Conservation (phyloP, 805 yeast species). For the Hanseniaspora thailandica region DNA sequence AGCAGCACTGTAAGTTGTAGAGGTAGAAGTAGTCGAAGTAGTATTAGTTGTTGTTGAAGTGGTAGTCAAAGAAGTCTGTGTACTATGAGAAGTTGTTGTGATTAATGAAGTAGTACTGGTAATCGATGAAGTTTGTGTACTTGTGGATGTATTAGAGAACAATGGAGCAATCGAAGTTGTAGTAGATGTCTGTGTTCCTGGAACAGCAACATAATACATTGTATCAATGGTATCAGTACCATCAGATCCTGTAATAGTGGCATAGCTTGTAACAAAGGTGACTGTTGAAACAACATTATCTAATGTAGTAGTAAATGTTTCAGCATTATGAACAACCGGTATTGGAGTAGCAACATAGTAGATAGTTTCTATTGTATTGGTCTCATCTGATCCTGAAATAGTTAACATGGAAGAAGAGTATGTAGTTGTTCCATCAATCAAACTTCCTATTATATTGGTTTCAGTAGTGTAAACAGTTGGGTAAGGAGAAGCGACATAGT, state of each 20-base stretch:
- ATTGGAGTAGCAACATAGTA: neutral
- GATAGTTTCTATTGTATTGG: slow-evolving; percentile 9
- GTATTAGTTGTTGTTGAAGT: too few species aligned
- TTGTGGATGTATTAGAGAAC: neutral
- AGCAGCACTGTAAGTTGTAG: neutral
- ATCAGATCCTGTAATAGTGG: slow-evolving; percentile 9
- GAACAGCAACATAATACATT: neutral
- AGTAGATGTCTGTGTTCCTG: neutral
- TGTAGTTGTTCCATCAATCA: neutral
- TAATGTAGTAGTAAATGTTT: neutral
- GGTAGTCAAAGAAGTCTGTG: too few species aligned
- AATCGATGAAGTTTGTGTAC: neutral
- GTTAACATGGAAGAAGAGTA: neutral
- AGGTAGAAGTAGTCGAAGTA: neutral
- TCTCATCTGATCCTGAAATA: neutral
- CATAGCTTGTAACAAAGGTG: slow-evolving; percentile 4
- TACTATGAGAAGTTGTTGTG: neutral
- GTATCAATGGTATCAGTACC: slow-evolving; percentile 13
- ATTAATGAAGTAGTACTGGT: neutral
- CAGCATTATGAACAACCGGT: neutral
- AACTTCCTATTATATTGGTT: neutral
- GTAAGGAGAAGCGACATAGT: slow-evolving; percentile 17
- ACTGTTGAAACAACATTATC: slow-evolving; percentile 4
- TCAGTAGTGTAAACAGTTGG: neutral
- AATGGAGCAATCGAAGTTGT: neutral